A percentile compares a stretch with the other conserved stretches of the same genome.
Conservation (phyloP, 1,284 basidiomycete species). For the Chalciporus sp. region DNA sequence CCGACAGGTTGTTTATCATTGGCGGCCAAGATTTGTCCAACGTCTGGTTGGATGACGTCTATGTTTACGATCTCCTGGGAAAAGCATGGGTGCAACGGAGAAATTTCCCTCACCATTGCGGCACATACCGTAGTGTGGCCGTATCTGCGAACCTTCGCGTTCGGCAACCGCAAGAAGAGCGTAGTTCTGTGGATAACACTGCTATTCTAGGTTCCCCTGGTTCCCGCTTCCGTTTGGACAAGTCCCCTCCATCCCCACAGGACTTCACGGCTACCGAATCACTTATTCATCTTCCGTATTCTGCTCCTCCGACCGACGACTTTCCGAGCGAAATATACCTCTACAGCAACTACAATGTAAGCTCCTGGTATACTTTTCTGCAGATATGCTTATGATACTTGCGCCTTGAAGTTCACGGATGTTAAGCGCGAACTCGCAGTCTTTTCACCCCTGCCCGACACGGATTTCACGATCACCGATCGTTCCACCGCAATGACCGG, state of each 20-base stretch:
- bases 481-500: constrained; percentile 78
- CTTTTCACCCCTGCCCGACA: constrained; percentile 73
- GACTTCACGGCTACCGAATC: constrained; percentile 60
- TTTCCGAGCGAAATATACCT: constrained; percentile 78
- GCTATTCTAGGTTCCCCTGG: constrained; percentile 56
- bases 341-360: constrained; percentile 88
- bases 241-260: constrained; percentile 36
- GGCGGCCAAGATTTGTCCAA: constrained; percentile 93
- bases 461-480: constrained; percentile 73
- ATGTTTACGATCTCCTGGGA: constrained; percentile 77
- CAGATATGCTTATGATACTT: constrained; percentile 20
- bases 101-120: constrained; percentile 86
- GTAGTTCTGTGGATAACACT: constrained; percentile 40
- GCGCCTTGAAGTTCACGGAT: constrained; percentile 75
- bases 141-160: constrained; percentile 71
- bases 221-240: constrained; percentile 56
- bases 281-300: constrained; percentile 75
- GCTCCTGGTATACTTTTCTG: constrained; percentile 31
- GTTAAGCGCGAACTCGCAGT: constrained; percentile 92
- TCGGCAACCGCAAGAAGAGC: constrained; percentile 66
- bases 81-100: constrained; percentile 78
- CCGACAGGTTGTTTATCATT: constrained; percentile 86
- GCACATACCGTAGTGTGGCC: constrained; percentile 90
- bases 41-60: constrained; percentile 90
- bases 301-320: constrained; percentile 68